These are phyloP conservation scores for sweet orange (Citrus sinensis) DNA, from an alignment of 345 rosid species.

Conservation along the genomic window DNA sequence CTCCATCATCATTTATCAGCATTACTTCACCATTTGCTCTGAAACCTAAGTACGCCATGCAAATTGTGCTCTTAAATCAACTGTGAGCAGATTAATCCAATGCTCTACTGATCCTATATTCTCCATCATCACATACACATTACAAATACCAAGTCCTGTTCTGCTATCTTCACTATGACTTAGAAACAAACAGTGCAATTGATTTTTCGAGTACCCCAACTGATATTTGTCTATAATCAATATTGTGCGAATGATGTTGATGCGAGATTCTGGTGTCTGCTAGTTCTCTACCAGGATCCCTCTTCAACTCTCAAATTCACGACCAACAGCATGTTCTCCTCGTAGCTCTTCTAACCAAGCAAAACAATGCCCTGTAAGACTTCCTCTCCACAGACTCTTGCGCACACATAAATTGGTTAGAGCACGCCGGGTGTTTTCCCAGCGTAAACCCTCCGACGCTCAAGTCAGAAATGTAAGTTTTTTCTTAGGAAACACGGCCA, in stretches of 20 bases:
- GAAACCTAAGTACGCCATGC: background rate
- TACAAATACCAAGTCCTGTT: background rate
- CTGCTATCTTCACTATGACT: background rate
- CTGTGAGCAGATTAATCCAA: background rate
- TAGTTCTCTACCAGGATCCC: too few species aligned
- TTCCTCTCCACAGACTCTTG: too few species aligned
- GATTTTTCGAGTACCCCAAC: background rate
- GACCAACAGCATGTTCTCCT: too few species aligned
- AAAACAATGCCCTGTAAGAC: too few species aligned
- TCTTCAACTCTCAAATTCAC: too few species aligned
- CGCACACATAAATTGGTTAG: too few species aligned
- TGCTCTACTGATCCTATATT: background rate
- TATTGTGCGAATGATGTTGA: background rate
- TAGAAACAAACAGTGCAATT: background rate
- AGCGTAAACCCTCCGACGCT: rapidly evolving
- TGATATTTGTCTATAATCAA: background rate
- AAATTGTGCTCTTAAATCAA: background rate
- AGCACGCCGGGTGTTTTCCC: too few species aligned
- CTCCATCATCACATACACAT: background rate
- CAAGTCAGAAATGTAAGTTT: too few species aligned
- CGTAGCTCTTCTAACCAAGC: too few species aligned
- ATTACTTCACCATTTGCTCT: background rate
- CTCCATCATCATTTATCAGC: background rate
- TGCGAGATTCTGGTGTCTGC: too few species aligned
- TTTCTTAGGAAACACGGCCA: too few species aligned